These are phyloP conservation scores for Casuarina equisetifolia DNA, from an alignment of 306 rosid species.

Conservation along the genomic window DNA sequence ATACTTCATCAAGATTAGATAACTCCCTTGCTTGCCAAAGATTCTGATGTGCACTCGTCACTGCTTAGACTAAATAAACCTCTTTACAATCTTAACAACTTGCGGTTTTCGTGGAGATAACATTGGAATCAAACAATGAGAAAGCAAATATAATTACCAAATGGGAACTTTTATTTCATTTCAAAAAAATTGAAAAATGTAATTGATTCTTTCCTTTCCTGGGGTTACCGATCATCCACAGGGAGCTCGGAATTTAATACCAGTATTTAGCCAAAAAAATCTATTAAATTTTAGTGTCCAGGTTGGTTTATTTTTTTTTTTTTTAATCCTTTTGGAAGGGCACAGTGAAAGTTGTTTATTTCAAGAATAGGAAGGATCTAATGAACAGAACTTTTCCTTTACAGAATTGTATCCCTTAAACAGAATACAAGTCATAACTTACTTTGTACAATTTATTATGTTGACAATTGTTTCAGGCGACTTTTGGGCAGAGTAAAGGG, in stretches of 20 bases:
- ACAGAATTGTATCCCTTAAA: background rate
- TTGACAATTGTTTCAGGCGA: background rate
- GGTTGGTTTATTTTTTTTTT: too few species aligned
- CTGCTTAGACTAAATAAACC: background rate
- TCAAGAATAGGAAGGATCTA: too few species aligned
- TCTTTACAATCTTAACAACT: background rate
- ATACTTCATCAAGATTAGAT: background rate
- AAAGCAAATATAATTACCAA: background rate
- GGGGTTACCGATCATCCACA: too few species aligned
- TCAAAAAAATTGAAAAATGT: background rate
- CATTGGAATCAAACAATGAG: background rate
- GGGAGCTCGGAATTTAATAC: too few species aligned
- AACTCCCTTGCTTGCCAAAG: background rate
- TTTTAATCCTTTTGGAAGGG: too few species aligned
- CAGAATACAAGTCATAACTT: background rate
- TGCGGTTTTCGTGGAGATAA: background rate
- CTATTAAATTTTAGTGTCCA: too few species aligned
- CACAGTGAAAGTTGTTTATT: too few species aligned
- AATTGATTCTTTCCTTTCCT: too few species aligned
- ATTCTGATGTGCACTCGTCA: background rate
- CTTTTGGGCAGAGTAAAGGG: background rate
- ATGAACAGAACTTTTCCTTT: too few species aligned
- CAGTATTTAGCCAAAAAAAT: too few species aligned
- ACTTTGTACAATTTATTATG: background rate
- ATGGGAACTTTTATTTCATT: background rate